Base-by-base conservation (phyloP, 2,329 filamentous ascomycete genomes). In the Venturia carpophila region DNA sequence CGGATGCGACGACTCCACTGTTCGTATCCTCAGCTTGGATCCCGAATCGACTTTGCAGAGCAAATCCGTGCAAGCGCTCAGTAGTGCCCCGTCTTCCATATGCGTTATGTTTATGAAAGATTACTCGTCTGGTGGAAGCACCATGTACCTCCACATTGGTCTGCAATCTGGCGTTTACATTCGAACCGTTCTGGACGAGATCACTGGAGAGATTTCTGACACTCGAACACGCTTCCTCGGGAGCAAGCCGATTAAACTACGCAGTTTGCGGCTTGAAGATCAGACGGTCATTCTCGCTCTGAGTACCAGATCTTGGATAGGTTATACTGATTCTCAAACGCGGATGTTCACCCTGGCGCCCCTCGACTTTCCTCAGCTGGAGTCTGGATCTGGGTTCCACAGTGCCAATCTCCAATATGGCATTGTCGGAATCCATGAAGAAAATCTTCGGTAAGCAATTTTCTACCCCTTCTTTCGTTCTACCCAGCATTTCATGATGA, bases 61-160 rank as follows among this genome's bases (percentile, higher is more conserved):
- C 75, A 96, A 96, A 73, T 97, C 92, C 4, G 90, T 99, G 2
- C 94, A 97, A 75, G 93, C 92, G 19, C 79, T 97, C 68, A 96
- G 92, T 3, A 92, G 93, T 2, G 89, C 92, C 0, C 94, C 94
- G 9, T 95, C 91, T 15, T 87, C 91, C 0, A 79, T 99, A 55
- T 89, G 89, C 45, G 96, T 99, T 70, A 96, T 97, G 82, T 83
- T 91, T 9, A 99, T 99, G 93, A 85, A 91, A 17, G 94, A 99
- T 75, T 95, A 93, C 1, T 91, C 90, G 1, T 91, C 90, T 1
- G 92, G 92, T 30, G 91, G 92, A 21, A 90, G 87, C 13, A 96
- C 93, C 0, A 82, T 96, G 5, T 97, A 96, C 73, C 84, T 99
- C 5, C 94, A 99, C 71, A 97, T 99, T 67, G 95, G 94, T 65